Evolutionary conservation across 1,284 basidiomycete genomes (phyloP), one percentile per base, ranked within the genome.

Genomic region (Leccinum subrobustum): DNA sequence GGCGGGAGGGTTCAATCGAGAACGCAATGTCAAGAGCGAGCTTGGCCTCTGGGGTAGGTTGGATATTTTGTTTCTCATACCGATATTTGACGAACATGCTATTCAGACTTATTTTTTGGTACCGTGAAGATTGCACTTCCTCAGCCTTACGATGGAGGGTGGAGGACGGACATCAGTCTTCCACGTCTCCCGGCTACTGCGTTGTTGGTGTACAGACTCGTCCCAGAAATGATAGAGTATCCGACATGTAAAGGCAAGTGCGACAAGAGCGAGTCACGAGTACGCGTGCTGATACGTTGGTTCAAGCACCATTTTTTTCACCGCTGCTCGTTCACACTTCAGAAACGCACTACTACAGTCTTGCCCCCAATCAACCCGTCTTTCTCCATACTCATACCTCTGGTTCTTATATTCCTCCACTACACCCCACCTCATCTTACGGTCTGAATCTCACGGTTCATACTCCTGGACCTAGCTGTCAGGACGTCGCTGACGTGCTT

Each of bases 301-400:
- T 59, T 56, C 54, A 64, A 87, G 83, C 77, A 56, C 68, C 79
- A 1, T 68, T 85, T 7, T 75, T 88, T 18, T 75, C 81, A 11
- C 85, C 88, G 2, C 72, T 90, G 6, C 75, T 92, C 7, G 75
- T 81, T 31, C 85, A 89, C 61, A 77, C 76, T 0, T 85, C 88
- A 0, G 93, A 96, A 76, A 81, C 82, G 0, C 89, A 93, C 63
- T 92, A 89, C 69, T 87, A 87, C 69, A 82, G 86, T 8, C 74
- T 87, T 20, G 65, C 61, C 27, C 58, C 71, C 12, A 64, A 72
- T 20, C 77, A 74, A 31, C 76, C 78, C 0, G 75, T 87, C 18
- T 78, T 86, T 12, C 75, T 95, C 2, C 93, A 95, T 69, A 83
- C 87, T 0, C 93, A 96, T 71, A 72, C 80, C 1, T 76, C 79